These are phyloP conservation scores for Saitozyma sp. DNA, from an alignment of 768 basidiomycete genomes.

Conservation along the genomic window DNA sequence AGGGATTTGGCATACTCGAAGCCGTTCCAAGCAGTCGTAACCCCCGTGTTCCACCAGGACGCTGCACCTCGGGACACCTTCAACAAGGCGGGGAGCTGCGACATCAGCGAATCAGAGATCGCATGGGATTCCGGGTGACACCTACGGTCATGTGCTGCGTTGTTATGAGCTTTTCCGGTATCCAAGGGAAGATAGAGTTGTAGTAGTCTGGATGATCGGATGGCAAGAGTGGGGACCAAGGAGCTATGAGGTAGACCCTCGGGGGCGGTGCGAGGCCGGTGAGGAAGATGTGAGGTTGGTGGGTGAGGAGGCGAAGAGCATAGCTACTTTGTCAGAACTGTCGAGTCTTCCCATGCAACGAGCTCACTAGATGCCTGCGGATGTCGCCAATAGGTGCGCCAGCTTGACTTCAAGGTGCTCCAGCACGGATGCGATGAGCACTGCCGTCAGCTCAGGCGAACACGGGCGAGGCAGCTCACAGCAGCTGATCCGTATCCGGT, in stretches of 20 bases:
- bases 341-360: background rate
- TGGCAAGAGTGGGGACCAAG: slow-evolving; percentile 39
- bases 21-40: slow-evolving; percentile 8
- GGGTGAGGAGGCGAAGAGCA: slow-evolving; percentile 29
- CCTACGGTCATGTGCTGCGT: slow-evolving; percentile 43
- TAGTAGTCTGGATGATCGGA: slow-evolving; percentile 30
- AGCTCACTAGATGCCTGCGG: slow-evolving; percentile 43
- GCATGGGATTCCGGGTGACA: background rate
- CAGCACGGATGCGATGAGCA: slow-evolving; percentile 41
- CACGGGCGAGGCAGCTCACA: slow-evolving; percentile 18
- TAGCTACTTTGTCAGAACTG: slow-evolving; percentile 18
- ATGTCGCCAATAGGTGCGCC: slow-evolving; percentile 35
- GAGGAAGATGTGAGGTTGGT: slow-evolving; percentile 27
- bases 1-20: slow-evolving; percentile 13
- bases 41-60: slow-evolving; percentile 15
- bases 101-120: background rate
- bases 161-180: slow-evolving; percentile 29
- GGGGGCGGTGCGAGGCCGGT: slow-evolving; percentile 30
- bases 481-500: slow-evolving; percentile 33
- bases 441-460: slow-evolving; percentile 16
- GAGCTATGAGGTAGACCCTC: slow-evolving; percentile 31
- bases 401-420: slow-evolving; percentile 36
- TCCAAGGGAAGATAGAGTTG: slow-evolving; percentile 27
- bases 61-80: slow-evolving; percentile 25
- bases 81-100: slow-evolving; percentile 28